Percentiles rank a stretch among this genome's conserved stretches.
Evolutionary conservation across 805 yeast genomes (phyloP).

Genomic region (Nakazawaea sp.): DNA sequence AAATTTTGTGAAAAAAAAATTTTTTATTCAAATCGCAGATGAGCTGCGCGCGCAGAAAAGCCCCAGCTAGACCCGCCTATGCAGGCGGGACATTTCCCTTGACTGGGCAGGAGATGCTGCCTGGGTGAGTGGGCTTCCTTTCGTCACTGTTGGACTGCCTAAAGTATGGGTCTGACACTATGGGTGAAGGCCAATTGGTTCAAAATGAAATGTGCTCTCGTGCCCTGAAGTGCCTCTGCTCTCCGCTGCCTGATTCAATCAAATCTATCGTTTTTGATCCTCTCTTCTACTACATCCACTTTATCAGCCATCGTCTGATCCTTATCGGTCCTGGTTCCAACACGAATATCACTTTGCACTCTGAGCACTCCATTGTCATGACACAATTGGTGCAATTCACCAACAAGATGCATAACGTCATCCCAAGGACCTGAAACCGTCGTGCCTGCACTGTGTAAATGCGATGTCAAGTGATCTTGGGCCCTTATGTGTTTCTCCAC

Average conservation of each 20-base stretch:
- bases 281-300: constrained; percentile 54
- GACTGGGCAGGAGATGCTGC: no score
- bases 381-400: constrained; percentile 65
- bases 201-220: no score
- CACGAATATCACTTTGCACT: constrained; percentile 79
- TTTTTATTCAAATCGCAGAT: not conserved
- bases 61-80: no score
- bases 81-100: no score
- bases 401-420: constrained; percentile 74
- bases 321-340: constrained; percentile 81
- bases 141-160: no score
- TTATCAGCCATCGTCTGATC: constrained; percentile 67
- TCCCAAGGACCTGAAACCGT: constrained; percentile 92
- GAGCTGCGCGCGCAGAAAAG: constrained; percentile 2
- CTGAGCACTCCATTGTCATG: constrained; percentile 71
- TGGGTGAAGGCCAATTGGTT: no score
- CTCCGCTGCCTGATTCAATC: no score
- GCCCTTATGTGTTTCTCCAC: constrained; percentile 60
- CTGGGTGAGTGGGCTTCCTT: no score
- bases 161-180: no score
- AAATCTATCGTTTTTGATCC: constrained; percentile 23
- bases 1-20: not conserved
- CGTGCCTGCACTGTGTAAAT: constrained; percentile 88
- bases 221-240: no score
- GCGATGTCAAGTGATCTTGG: constrained; percentile 53